Conservation (phyloP, 495 filamentous ascomycete species). For the Podospora fimiseda region DNA sequence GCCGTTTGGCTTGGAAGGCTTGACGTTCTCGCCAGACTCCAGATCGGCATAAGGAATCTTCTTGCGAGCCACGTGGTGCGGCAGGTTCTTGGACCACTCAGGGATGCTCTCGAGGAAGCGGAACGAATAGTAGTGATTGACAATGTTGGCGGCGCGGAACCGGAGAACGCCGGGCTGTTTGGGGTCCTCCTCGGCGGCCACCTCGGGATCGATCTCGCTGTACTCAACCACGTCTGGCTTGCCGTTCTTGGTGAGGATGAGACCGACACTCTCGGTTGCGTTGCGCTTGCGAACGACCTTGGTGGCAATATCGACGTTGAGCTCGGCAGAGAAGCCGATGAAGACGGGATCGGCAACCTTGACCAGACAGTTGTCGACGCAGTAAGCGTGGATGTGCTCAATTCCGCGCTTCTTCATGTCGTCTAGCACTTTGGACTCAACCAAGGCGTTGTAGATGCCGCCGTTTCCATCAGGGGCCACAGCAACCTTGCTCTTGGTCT, state of each 20-base stretch:
- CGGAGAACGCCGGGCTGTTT: conserved; percentile 78
- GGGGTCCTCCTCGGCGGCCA: conserved; percentile 81
- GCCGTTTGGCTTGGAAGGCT: conserved; percentile 90
- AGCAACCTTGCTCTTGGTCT: conserved; percentile 84
- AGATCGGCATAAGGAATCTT: conserved; percentile 88
- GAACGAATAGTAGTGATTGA: conserved; percentile 99
- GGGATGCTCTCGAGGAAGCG: conserved; percentile 87
- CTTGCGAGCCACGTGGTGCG: conserved; percentile 94
- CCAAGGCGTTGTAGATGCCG: conserved; percentile 89
- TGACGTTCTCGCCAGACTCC: conserved; percentile 68
- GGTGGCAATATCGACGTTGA: conserved; percentile 91
- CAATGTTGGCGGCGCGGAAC: conserved; percentile 97
- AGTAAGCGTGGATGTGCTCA: conserved; percentile 94
- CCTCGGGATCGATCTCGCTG: conserved; percentile 86
- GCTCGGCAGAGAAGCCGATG: conserved; percentile 84
- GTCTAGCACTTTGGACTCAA: conserved; percentile 71
- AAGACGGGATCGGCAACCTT: conserved; percentile 95
- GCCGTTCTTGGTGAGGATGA: conserved; percentile 92
- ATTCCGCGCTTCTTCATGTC: conserved; percentile 88
- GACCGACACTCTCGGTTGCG: conserved; percentile 91
- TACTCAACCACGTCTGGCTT: conserved; percentile 98
- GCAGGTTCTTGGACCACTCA: conserved; percentile 73
- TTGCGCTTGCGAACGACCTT: conserved; percentile 98
- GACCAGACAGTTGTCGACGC: conserved; percentile 98
- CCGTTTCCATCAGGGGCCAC: conserved; percentile 99